Conservation (phyloP, 2,329 filamentous ascomycete genomes). For the Chaetomiaceae sp. region DNA sequence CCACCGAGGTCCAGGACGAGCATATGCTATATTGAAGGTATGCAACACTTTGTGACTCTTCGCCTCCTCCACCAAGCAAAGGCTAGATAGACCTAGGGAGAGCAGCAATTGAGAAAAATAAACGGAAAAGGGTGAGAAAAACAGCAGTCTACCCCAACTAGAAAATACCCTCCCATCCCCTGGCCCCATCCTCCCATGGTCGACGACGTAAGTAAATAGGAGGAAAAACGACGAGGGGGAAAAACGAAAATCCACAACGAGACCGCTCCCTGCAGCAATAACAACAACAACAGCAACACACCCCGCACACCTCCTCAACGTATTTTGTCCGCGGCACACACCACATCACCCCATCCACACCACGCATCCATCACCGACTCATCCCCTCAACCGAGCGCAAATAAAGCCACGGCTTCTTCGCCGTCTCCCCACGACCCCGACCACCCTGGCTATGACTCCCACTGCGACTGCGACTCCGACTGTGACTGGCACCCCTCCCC, state of each 20-base stretch:
- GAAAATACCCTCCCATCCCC: background rate
- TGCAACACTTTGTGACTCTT: background rate
- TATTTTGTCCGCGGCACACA: too few relatives aligned
- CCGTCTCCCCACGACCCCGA: background rate
- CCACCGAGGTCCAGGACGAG: too few relatives aligned
- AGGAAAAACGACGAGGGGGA: too few relatives aligned
- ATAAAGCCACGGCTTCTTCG: slow-evolving; percentile 19
- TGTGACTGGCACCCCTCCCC: slow-evolving; percentile 4
- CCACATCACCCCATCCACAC: background rate
- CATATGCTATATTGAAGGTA: background rate
- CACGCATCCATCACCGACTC: background rate
- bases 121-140: background rate
- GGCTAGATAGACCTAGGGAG: too few relatives aligned
- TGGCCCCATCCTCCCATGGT: background rate
- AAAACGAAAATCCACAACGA: too few relatives aligned
- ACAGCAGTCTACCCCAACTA: slow-evolving; percentile 10
- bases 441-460: slow-evolving; percentile 12
- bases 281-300: too few relatives aligned
- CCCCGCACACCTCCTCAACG: too few relatives aligned
- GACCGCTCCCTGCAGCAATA: too few relatives aligned
- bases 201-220: background rate
- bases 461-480: slow-evolving; percentile 4
- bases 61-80: background rate
- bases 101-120: background rate
- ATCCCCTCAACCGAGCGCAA: slow-evolving; percentile 2